These are phyloP conservation scores for Talaromyces wortmannii DNA, from an alignment of 495 filamentous ascomycete genomes.

Conservation along the genomic window DNA sequence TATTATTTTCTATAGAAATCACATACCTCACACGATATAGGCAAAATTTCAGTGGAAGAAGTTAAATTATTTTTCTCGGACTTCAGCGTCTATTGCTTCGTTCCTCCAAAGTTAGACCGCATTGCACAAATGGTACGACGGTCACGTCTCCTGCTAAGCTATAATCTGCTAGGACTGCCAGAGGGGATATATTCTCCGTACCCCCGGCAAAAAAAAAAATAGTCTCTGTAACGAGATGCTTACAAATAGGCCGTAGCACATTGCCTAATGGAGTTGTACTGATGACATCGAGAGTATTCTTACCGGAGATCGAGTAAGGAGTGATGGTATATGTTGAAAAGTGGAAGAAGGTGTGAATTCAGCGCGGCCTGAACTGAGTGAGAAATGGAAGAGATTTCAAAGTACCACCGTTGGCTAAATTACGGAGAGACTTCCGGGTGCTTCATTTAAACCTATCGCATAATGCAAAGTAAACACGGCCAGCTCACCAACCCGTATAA, in stretches of 20 bases:
- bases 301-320: background rate
- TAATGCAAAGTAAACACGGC: too few relatives aligned
- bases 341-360: background rate
- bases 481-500: too few relatives aligned
- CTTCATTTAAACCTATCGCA: background rate
- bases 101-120: background rate
- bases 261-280: background rate
- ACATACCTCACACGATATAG: background rate
- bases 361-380: background rate
- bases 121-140: background rate
- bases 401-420: too few relatives aligned
- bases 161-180: background rate
- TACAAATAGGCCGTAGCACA: background rate
- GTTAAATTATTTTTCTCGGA: background rate
- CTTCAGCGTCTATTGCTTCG: background rate
- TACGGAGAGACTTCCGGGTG: background rate
- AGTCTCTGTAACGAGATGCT: background rate
- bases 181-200: background rate
- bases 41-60: background rate
- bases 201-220: background rate
- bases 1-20: background rate
- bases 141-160: background rate
- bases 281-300: background rate
- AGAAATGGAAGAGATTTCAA: background rate
- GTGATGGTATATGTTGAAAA: background rate